A percentile compares a stretch with the other conserved stretches of the same genome.
These are phyloP conservation scores for Prunus dulcis DNA, from an alignment of 306 rosid species.

Conservation along the genomic window DNA sequence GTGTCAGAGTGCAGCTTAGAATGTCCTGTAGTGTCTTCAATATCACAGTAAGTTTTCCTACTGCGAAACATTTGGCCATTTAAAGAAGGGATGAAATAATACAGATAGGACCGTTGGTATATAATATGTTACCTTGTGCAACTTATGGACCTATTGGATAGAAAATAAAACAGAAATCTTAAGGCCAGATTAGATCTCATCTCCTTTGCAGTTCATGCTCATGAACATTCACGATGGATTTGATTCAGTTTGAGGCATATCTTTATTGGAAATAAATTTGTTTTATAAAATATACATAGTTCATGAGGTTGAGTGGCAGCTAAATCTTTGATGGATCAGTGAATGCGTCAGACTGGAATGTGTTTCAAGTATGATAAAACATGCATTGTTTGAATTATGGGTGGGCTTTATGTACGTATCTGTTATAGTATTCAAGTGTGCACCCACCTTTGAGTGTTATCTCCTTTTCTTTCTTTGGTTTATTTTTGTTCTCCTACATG, in stretches of 20 bases:
- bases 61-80: slow-evolving; percentile 17
- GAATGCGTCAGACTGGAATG: neutral
- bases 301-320: neutral
- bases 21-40: slow-evolving; percentile 72
- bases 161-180: neutral
- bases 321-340: neutral
- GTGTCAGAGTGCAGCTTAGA: slow-evolving; percentile 70
- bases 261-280: neutral
- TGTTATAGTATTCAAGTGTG: neutral
- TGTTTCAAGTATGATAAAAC: neutral
- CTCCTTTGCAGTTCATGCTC: neutral
- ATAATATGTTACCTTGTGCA: neutral
- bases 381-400: neutral
- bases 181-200: neutral
- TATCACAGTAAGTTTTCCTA: slow-evolving; percentile 56
- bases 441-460: neutral
- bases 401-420: neutral
- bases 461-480: neutral
- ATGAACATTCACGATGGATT: neutral
- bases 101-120: neutral
- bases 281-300: neutral
- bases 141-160: neutral
- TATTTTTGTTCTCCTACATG: neutral
- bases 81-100: slow-evolving; percentile 16
- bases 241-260: neutral